Evolutionary conservation across 129 eudicot species (phyloP), one percentile per base, ranked within the genome.

Genomic region (Chrysanthemum seticuspe): DNA sequence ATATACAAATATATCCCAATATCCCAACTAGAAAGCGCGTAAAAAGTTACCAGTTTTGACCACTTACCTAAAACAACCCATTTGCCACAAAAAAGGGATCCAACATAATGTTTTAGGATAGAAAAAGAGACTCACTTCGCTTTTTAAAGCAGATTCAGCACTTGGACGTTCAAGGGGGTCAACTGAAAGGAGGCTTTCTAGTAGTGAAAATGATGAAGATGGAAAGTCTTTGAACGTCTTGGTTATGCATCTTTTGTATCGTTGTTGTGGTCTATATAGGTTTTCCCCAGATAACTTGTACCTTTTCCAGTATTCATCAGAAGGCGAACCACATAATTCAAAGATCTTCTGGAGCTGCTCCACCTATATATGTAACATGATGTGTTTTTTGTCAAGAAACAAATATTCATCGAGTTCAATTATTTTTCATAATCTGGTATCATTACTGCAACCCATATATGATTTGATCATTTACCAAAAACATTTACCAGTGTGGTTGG

Each of bases 301-400:
- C 61, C 44, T 87, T 62, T 84, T 76, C 89, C 92, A 84, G 52
- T 87, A 87, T 14, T 87, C 92, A 71, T 86, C 91, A 6, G 87
- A 76, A 70, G 91, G 87, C 3, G 91, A 83, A 19, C 91, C 87
- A 71, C 91, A 87, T 8, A 87, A 74, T 74, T 80, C 81, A 73
- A 79, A 87, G 71, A 87, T 87, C 81, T 84, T 87, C 70, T 84
- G 92, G 68, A 87, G 73, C 70, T 87, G 89, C 75, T 87, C 92
- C 16, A 76, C 92, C 89, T 87, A 60, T 10, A 57, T 29, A 29
- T 10, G 62, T 29, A 29, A 70, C 62, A 27, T 27, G 25, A 67
- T 48, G 19, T 11, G 23, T 2, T 48, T 40, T 13, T 47, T 10
- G 21, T 31, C 68, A 29, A 62, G 19, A 62, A 62, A 13, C 19